phyloP scores from a whole-genome alignment of 2,329 filamentous ascomycete genomes.

The Neobulgaria alba region DNA sequence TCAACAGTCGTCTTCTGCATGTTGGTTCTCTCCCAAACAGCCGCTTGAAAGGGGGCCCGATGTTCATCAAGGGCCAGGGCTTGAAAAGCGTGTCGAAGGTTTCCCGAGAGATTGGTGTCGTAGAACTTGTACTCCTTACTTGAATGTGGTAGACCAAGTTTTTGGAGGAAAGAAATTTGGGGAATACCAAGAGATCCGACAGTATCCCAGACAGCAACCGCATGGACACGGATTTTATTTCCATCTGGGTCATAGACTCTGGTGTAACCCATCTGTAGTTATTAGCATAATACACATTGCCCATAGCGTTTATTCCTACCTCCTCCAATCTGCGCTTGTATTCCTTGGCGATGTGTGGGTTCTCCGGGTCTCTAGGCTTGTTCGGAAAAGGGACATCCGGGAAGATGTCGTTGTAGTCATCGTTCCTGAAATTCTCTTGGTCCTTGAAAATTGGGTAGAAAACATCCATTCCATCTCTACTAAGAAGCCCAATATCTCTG shows the following conservation, averaged over 20 bases:
- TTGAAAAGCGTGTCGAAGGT: slow-evolving; percentile 41
- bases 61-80: slow-evolving; percentile 42
- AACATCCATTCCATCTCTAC: slow-evolving; percentile 33
- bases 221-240: slow-evolving; percentile 34
- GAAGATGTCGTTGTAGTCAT: slow-evolving; percentile 29
- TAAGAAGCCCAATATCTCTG: slow-evolving; percentile 30
- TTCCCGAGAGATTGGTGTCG: slow-evolving; percentile 35
- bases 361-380: slow-evolving; percentile 20
- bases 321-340: slow-evolving; percentile 33
- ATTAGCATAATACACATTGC: not conserved
- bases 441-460: slow-evolving; percentile 36
- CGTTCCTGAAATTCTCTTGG: slow-evolving; percentile 27
- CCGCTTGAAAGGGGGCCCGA: slow-evolving; percentile 32
- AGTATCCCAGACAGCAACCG: slow-evolving; percentile 43
- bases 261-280: slow-evolving; percentile 27
- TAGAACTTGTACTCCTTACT: slow-evolving; percentile 32
- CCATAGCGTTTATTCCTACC: slow-evolving; percentile 18
- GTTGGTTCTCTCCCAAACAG: slow-evolving; percentile 31
- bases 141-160: slow-evolving; percentile 30
- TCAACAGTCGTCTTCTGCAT: slow-evolving; percentile 17
- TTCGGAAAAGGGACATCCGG: slow-evolving; percentile 24
- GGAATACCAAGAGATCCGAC: slow-evolving; percentile 32
- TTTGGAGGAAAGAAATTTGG: slow-evolving; percentile 31
- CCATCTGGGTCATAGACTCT: slow-evolving; percentile 30
- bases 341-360: slow-evolving; percentile 12